These are phyloP conservation scores for Silene uniflora DNA, from an alignment of 148 eudicot genomes.

Conservation along the genomic window DNA sequence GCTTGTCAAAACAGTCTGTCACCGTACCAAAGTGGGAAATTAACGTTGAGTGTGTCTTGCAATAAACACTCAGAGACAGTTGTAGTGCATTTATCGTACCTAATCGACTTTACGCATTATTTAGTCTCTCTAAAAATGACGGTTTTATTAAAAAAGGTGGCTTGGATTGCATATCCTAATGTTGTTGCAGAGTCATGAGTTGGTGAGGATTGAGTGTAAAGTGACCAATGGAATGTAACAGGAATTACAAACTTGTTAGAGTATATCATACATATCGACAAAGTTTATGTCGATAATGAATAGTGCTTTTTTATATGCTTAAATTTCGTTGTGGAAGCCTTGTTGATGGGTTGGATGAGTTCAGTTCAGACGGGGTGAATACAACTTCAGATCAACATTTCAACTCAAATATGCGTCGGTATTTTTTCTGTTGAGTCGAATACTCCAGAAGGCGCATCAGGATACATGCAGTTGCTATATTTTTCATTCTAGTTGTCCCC, in stretches of 20 bases:
- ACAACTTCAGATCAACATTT: background rate
- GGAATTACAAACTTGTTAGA: background rate
- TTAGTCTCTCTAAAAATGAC: background rate
- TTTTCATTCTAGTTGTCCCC: background rate
- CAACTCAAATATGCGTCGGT: background rate
- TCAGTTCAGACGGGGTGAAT: background rate
- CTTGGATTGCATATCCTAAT: conserved; percentile 2
- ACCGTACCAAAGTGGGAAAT: conserved; percentile 17
- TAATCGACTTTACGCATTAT: conserved; percentile 10
- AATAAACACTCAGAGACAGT: conserved; percentile 4
- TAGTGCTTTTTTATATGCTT: background rate
- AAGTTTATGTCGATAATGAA: background rate
- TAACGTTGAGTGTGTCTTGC: background rate
- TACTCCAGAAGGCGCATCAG: background rate
- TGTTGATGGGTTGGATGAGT: background rate
- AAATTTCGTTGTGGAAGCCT: background rate
- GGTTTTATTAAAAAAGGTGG: background rate
- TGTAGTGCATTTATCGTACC: conserved; percentile 4
- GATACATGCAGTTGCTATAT: background rate
- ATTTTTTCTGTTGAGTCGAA: background rate
- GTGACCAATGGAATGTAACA: background rate
- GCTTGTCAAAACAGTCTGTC: conserved; percentile 13
- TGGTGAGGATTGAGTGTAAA: conserved; percentile 5
- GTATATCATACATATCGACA: background rate
- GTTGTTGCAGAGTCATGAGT: background rate